These are phyloP conservation scores for Leccinum disarticulatum DNA, from an alignment of 768 basidiomycete species.

Conservation along the genomic window DNA sequence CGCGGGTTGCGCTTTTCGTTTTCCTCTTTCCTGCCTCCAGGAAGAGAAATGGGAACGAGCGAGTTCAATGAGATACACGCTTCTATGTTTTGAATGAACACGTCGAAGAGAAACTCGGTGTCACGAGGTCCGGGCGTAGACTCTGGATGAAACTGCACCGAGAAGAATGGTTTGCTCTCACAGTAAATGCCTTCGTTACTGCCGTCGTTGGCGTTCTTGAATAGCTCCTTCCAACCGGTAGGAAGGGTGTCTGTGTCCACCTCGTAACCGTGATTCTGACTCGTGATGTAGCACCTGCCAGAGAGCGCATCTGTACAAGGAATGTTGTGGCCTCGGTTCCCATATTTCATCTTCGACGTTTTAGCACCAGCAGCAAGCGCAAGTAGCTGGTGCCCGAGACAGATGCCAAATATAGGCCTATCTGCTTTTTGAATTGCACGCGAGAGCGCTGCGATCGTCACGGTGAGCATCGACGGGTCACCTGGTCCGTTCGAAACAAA, in stretches of 20 bases:
- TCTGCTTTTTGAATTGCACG: conserved; percentile 70
- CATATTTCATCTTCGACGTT: conserved; percentile 99
- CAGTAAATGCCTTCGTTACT: conserved; percentile 98
- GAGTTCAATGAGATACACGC: conserved; percentile 64
- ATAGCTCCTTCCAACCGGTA: conserved; percentile 88
- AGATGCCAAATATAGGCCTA: conserved; percentile 95
- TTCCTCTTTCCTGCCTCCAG: conserved; percentile 79
- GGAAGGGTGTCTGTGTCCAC: conserved; percentile 82
- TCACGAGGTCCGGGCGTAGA: conserved; percentile 95
- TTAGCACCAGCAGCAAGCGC: conserved; percentile 91
- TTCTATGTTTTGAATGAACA: conserved; percentile 86
- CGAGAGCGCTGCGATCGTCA: conserved; percentile 68
- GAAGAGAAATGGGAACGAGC: conserved; percentile 62
- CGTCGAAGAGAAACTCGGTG: conserved; percentile 98
- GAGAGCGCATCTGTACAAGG: conserved; percentile 93
- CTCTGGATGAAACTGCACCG: conserved; percentile 99
- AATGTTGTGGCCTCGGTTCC: conserved; percentile 98
- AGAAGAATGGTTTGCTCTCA: conserved; percentile 92
- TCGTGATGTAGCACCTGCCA: conserved; percentile 98
- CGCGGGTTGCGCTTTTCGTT: conserved; percentile 74
- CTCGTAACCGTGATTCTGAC: conserved; percentile 98
- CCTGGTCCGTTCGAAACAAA: conserved; percentile 99
- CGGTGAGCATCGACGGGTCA: conserved; percentile 81
- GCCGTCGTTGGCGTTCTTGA: conserved; percentile 94
- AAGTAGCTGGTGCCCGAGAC: conserved; percentile 95